These are phyloP conservation scores for Annona cherimola DNA, from an alignment of 164 flowering plant genomes.

Conservation along the genomic window DNA sequence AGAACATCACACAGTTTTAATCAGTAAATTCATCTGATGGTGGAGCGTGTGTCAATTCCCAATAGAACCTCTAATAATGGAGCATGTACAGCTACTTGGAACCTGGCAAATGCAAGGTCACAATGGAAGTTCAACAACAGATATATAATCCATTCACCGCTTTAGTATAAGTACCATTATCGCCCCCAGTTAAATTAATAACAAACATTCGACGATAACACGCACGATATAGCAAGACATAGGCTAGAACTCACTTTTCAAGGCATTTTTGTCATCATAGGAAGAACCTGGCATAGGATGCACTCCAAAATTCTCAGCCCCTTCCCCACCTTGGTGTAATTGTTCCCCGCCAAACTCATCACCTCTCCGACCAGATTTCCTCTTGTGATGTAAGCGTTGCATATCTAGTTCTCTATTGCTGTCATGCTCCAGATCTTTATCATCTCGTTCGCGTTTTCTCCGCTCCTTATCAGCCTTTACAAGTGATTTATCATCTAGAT, in stretches of 20 bases:
- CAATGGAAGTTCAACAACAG: neutral
- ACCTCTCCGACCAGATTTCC: conserved; percentile 33
- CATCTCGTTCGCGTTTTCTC: conserved; percentile 48
- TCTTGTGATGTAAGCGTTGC: conserved; percentile 42
- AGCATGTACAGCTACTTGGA: no score
- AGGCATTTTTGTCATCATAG: conserved; percentile 49
- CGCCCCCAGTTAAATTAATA: neutral
- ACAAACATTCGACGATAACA: neutral
- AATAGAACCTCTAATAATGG: no score
- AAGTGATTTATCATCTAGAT: conserved; percentile 40
- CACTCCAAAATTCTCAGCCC: conserved; percentile 39
- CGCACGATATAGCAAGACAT: neutral
- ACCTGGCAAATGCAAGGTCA: no score
- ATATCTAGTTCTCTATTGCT: conserved; percentile 38
- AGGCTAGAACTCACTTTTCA: conserved; percentile 41
- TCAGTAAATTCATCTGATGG: no score
- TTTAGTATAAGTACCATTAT: no score
- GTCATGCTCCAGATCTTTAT: conserved; percentile 52
- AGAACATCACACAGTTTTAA: no score
- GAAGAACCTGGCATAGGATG: conserved; percentile 33
- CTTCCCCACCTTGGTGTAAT: conserved; percentile 45
- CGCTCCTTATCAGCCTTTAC: conserved; percentile 50
- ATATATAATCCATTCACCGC: neutral
- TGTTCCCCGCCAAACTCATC: conserved; percentile 52
- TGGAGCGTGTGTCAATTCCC: no score